phyloP scores from a whole-genome alignment of 2,329 filamentous ascomycete genomes.

The Pseudomassariella vexata region DNA sequence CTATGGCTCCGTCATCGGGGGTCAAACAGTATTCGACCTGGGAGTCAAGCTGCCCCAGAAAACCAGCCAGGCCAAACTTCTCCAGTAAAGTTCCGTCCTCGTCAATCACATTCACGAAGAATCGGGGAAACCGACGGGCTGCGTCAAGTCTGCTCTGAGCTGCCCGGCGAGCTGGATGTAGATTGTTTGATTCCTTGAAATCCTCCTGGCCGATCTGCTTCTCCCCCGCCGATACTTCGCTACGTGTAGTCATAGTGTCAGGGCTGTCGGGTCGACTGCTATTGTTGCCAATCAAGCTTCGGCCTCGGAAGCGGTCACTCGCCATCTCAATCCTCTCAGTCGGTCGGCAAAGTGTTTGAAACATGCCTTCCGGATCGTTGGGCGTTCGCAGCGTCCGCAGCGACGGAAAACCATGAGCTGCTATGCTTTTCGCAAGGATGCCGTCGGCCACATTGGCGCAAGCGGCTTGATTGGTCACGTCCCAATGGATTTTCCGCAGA shows the following conservation, averaged over 20 bases:
- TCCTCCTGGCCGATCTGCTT: slow-evolving; percentile 8
- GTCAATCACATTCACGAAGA: slow-evolving; percentile 52
- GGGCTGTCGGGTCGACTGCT: slow-evolving; percentile 15
- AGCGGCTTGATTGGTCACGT: slow-evolving; percentile 48
- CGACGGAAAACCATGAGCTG: slow-evolving; percentile 54
- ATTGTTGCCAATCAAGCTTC: slow-evolving; percentile 18
- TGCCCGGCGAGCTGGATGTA: slow-evolving; percentile 49
- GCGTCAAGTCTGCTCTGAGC: slow-evolving; percentile 62
- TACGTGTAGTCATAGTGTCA: slow-evolving; percentile 30
- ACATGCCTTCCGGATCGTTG: slow-evolving; percentile 61
- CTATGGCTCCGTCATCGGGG: slow-evolving; percentile 50
- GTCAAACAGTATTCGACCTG: slow-evolving; percentile 54
- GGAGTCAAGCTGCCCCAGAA: slow-evolving; percentile 54
- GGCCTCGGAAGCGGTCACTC: slow-evolving; percentile 38
- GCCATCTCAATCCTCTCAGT: slow-evolving; percentile 47
- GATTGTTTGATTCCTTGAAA: slow-evolving; percentile 35
- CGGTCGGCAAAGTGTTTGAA: slow-evolving; percentile 65
- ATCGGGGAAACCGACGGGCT: slow-evolving; percentile 46
- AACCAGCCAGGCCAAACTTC: slow-evolving; percentile 52
- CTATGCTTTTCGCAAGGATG: slow-evolving; percentile 59
- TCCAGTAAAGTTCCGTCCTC: slow-evolving; percentile 46
- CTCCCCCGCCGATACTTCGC: no score
- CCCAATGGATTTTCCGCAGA: slow-evolving; percentile 56
- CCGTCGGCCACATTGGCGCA: slow-evolving; percentile 47
- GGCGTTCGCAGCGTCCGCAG: slow-evolving; percentile 57